Conservation (phyloP, 2,329 filamentous ascomycete species). For the Decorospora gaudefroyi region DNA sequence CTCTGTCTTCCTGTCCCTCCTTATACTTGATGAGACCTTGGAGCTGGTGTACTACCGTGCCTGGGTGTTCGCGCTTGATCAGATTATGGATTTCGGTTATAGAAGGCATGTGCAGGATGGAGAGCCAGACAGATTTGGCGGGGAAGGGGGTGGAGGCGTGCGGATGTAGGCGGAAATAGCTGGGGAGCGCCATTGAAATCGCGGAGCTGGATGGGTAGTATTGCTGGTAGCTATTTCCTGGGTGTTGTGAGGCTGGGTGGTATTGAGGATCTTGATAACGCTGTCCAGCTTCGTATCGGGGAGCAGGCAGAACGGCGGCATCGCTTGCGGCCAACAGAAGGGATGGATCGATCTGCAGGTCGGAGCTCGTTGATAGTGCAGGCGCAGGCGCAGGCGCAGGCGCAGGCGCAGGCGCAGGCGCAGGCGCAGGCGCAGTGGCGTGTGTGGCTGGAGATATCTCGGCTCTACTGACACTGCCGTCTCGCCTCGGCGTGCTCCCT, state of each 20-base stretch:
- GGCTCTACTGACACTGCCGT: constrained; percentile 2
- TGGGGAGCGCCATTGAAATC: constrained; percentile 54
- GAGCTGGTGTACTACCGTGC: constrained; percentile 62
- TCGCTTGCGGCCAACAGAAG: constrained; percentile 63
- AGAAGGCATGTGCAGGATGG: constrained; percentile 62
- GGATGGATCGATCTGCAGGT: constrained; percentile 67
- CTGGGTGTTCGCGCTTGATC: constrained; percentile 65
- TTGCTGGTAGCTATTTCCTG: constrained; percentile 9
- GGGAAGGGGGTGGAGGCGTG: constrained; percentile 60
- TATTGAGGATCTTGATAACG: constrained; percentile 34
- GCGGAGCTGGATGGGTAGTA: constrained; percentile 16
- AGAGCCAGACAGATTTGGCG: constrained; percentile 65
- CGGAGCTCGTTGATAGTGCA: constrained; percentile 47
- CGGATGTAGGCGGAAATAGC: constrained; percentile 71
- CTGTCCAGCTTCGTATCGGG: constrained; percentile 15
- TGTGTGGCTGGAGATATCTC: constrained; percentile 20
- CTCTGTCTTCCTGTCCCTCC: constrained; percentile 52
- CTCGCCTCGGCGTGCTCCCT: constrained; percentile 42
- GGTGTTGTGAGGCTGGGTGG: constrained; percentile 28
- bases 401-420: constrained; percentile 18
- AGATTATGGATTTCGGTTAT: constrained; percentile 66
- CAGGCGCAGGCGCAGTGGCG: constrained; percentile 8
- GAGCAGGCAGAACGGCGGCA: constrained; percentile 46
- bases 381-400: constrained; percentile 18
- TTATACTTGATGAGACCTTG: constrained; percentile 66